phyloP scores from a whole-genome alignment of 495 filamentous ascomycete species.

The Articulospora tetracladia region DNA sequence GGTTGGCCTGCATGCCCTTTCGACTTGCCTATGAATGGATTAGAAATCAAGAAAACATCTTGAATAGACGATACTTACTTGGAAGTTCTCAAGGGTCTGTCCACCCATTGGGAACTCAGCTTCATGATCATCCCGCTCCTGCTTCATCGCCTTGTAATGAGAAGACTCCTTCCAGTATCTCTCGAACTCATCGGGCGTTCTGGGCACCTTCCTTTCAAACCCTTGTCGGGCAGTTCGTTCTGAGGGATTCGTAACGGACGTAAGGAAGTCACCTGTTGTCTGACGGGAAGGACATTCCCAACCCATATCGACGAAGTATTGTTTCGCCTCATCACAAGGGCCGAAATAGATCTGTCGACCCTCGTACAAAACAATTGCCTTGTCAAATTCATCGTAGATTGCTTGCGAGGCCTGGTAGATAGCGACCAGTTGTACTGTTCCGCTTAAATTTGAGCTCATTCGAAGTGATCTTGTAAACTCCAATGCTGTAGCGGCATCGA shows the following conservation, averaged over 20 bases:
- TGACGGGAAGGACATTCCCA: conserved; percentile 51
- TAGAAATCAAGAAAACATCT: no score
- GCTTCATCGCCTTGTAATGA: conserved; percentile 45
- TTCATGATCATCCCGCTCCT: conserved; percentile 69
- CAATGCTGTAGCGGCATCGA: conserved; percentile 46
- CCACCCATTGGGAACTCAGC: conserved; percentile 59
- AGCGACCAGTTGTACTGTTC: conserved; percentile 46
- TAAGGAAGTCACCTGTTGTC: conserved; percentile 69
- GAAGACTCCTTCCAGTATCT: conserved; percentile 53
- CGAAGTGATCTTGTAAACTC: conserved; percentile 46
- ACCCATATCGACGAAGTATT: conserved; percentile 60
- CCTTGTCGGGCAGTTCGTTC: conserved; percentile 59
- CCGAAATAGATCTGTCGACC: conserved; percentile 69
- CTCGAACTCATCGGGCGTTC: conserved; percentile 68
- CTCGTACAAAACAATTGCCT: conserved; percentile 59
- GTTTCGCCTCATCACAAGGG: conserved; percentile 48
- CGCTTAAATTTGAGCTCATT: conserved; percentile 45
- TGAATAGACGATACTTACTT: conserved; percentile 9
- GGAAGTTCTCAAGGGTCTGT: conserved; percentile 62
- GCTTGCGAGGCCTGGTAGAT: conserved; percentile 33
- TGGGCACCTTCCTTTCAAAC: conserved; percentile 60
- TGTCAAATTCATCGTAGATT: conserved; percentile 59
- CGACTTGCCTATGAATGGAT: conserved; percentile 41
- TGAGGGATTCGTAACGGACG: conserved; percentile 63
- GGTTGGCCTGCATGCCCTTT: conserved; percentile 63